phyloP scores from a whole-genome alignment of 352 stramenopile genomes.

The Pythium phragmitis region DNA sequence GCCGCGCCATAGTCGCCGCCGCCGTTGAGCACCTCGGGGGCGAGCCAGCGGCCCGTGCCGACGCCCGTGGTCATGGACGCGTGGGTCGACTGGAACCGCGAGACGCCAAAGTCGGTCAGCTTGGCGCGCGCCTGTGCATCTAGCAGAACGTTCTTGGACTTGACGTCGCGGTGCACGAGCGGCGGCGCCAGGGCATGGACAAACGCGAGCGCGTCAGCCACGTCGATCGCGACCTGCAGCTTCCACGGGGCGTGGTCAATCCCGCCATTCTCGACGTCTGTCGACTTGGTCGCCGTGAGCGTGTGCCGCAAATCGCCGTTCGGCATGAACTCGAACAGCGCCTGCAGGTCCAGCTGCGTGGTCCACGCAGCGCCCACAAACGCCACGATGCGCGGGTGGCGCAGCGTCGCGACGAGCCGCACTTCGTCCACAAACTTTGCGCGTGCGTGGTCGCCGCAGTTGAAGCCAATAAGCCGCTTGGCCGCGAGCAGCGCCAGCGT shows the following conservation, averaged over 20 bases:
- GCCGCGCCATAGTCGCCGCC: constrained; percentile 20
- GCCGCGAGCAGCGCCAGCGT: not conserved
- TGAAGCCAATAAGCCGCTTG: constrained; percentile 4
- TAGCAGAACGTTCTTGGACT: constrained; percentile 40
- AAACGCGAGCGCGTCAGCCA: constrained; percentile 24
- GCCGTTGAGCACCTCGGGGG: constrained; percentile 28
- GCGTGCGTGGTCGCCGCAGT: not conserved
- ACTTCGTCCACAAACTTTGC: constrained; percentile 24
- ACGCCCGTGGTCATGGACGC: constrained; percentile 29
- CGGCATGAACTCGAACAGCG: constrained; percentile 21
- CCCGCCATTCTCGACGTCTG: not conserved
- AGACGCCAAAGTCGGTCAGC: constrained; percentile 34
- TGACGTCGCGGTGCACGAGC: constrained; percentile 37
- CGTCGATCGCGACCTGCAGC: constrained; percentile 23
- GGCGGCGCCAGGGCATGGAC: constrained; percentile 22
- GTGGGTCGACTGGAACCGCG: constrained; percentile 19
- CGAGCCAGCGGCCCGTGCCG: constrained; percentile 30
- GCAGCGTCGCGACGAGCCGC: constrained; percentile 16
- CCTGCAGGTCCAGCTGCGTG: constrained; percentile 1
- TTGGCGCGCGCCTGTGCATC: constrained; percentile 26
- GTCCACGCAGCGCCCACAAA: constrained; percentile 27
- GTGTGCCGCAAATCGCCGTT: constrained; percentile 7
- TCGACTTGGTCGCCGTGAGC: not conserved
- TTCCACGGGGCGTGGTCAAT: constrained; percentile 11
- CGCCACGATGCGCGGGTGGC: constrained; percentile 20